Conservation (phyloP, 1,139 yeast genomes). For the Zhuliangozyma parablackwelliae region DNA sequence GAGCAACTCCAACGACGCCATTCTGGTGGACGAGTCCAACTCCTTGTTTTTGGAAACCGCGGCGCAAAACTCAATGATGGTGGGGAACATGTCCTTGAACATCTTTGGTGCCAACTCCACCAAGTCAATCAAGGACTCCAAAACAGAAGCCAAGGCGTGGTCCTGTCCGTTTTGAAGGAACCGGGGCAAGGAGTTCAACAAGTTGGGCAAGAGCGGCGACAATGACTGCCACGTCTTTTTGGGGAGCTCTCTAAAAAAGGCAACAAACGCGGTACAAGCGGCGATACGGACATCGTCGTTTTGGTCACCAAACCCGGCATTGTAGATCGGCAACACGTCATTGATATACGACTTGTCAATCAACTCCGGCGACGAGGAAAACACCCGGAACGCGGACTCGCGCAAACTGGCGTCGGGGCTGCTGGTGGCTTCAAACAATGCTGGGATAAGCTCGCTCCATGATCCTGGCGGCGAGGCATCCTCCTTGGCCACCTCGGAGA, state of each 20-base stretch:
- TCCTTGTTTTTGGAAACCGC: constrained; percentile 78
- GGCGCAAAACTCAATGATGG: constrained; percentile 78
- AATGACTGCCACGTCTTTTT: constrained; percentile 72
- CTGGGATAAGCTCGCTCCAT: constrained; percentile 79
- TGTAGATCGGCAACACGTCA: constrained; percentile 65
- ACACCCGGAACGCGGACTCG: constrained; percentile 87
- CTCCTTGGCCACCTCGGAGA: constrained; percentile 82
- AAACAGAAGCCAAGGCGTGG: constrained; percentile 75
- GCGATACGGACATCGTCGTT: constrained; percentile 85
- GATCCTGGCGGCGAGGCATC: constrained; percentile 47
- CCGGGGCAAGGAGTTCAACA: constrained; percentile 83
- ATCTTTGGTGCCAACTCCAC: constrained; percentile 93
- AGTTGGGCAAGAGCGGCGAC: constrained; percentile 74
- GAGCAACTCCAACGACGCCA: constrained; percentile 81
- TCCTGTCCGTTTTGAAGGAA: constrained; percentile 77
- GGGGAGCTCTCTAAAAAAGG: constrained; percentile 79
- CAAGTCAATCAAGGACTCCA: constrained; percentile 83
- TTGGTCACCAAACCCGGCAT: constrained; percentile 72
- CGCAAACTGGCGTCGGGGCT: constrained; percentile 67
- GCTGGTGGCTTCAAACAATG: constrained; percentile 64
- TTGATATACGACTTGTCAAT: constrained; percentile 56
- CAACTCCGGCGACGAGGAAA: constrained; percentile 78
- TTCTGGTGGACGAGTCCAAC: constrained; percentile 72
- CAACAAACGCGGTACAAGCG: constrained; percentile 88
- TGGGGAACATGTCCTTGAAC: constrained; percentile 85